Evolutionary conservation across 2,329 filamentous ascomycete species (phyloP).

Genomic region (Exophiala bonariae): DNA sequence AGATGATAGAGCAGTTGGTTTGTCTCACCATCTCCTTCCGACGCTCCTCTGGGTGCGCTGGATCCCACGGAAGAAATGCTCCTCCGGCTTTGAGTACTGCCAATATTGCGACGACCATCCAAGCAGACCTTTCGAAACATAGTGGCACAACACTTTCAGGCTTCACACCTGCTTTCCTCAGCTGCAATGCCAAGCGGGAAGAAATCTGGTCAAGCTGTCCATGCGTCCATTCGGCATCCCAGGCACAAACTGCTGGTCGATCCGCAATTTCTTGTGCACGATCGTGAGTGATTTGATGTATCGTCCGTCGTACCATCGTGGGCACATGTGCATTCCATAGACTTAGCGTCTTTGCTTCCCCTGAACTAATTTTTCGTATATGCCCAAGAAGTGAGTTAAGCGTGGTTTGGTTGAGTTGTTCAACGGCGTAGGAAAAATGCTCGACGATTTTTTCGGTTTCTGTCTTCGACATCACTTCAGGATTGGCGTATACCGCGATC

Average conservation of each 20-base stretch:
- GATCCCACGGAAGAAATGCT: conserved; percentile 42
- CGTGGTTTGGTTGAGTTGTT: no score
- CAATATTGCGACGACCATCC: conserved; percentile 40
- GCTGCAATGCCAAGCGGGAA: conserved; percentile 37
- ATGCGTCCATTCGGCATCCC: conserved; percentile 42
- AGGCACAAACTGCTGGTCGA: conserved; percentile 35
- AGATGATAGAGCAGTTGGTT: conserved; percentile 33
- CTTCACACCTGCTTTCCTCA: conserved; percentile 40
- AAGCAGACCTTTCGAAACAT: conserved; percentile 43
- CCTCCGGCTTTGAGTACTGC: conserved; percentile 43
- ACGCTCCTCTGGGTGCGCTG: conserved; percentile 38
- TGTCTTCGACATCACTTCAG: no score
- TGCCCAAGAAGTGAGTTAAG: no score
- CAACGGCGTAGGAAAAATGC: no score
- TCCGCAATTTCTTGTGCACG: conserved; percentile 4
- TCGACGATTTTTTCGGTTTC: no score
- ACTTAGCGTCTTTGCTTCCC: no score
- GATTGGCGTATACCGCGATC: no score
- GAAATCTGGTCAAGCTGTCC: conserved; percentile 35
- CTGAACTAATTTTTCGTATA: no score
- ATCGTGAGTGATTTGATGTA: no score
- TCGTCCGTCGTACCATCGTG: no score
- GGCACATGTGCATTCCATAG: no score
- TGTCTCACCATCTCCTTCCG: conserved; percentile 36
- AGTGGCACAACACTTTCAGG: conserved; percentile 40